Evolutionary conservation across 139 green algal genomes (phyloP), one percentile per base, ranked within the genome.

Genomic region (Chlorella vulgaris): DNA sequence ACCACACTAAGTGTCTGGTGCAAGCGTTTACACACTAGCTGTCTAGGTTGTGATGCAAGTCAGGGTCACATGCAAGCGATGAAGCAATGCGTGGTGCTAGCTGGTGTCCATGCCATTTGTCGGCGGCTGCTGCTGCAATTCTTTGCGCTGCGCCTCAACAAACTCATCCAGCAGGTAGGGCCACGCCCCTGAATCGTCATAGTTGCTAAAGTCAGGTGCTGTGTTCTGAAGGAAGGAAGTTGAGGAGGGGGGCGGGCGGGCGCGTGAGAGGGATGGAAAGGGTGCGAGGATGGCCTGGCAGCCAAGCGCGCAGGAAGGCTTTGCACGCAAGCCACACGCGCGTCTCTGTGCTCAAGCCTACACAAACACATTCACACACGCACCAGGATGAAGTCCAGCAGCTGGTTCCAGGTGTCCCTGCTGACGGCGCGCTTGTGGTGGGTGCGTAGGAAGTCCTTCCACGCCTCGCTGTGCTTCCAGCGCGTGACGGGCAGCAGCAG

Each of bases 151-250:
- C 53, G 38, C 3, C 53, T 79, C 73, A 28, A 79, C 73, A 53
- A 79, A 79, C 42, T 94, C 93, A 80, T 96, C 93, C 2, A 96
- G 83, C 31, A 98, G 86, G 88, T 96, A 97, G 22, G 94, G 94
- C 94, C 94, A 98, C 0, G 94, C 94, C n/a, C 82, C 89, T n/a
- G 74, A 63, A 28, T 93, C 90, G 68, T 97, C 93, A 80, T 93
- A 97, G 79, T 97, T 93, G 43, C 84, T 89, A 73, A 97, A 93
- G 82, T 97, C 90, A 0, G 89, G 83, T 74, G 89, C 90, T 36
- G 96, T 86, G 29, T 75, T 88, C 87, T 94, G 86, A 58, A 81
- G 18, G 8, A 35, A 36, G 47, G 22, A 29, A 50, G 39, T 38
- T 53, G 53, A 29, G n/a, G 65, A 4, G 18, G 21, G 36, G 7